These are phyloP conservation scores for Lantana camara DNA, from an alignment of 257 asterid species.

Conservation along the genomic window DNA sequence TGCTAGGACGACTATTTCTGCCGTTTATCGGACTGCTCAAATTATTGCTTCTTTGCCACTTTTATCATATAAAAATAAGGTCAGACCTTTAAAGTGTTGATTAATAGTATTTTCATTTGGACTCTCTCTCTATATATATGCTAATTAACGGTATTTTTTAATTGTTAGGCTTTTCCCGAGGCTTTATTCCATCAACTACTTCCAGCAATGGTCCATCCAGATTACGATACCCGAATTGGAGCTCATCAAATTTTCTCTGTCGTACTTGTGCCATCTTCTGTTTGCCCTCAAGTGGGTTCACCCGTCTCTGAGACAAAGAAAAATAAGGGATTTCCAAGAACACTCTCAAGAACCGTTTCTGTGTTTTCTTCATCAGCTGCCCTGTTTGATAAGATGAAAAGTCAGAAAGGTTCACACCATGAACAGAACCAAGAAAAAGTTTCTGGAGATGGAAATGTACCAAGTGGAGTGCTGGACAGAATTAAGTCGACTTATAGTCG, in stretches of 20 bases:
- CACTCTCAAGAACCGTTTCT: constrained; percentile 92
- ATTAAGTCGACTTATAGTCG: constrained; percentile 79
- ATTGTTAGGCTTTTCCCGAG: constrained; percentile 87
- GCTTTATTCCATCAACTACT: constrained; percentile 92
- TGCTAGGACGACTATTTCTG: constrained; percentile 82
- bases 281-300: constrained; percentile 56
- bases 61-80: constrained; percentile 40
- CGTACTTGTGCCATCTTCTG: constrained; percentile 92
- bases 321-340: constrained; percentile 60
- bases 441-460: constrained; percentile 34
- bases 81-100: background rate
- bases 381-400: constrained; percentile 75
- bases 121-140: constrained; percentile 18
- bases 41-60: constrained; percentile 75
- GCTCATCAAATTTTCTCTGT: constrained; percentile 94
- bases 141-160: background rate
- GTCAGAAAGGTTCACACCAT: constrained; percentile 39
- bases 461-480: constrained; percentile 63
- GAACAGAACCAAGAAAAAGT: constrained; percentile 36
- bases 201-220: constrained; percentile 96
- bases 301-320: constrained; percentile 38
- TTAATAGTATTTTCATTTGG: too few species aligned
- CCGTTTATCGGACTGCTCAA: constrained; percentile 83
- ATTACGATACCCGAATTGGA: constrained; percentile 87
- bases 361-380: constrained; percentile 98